These are phyloP conservation scores for Chalciporus chontae DNA, from an alignment of 768 basidiomycete species.

Conservation along the genomic window DNA sequence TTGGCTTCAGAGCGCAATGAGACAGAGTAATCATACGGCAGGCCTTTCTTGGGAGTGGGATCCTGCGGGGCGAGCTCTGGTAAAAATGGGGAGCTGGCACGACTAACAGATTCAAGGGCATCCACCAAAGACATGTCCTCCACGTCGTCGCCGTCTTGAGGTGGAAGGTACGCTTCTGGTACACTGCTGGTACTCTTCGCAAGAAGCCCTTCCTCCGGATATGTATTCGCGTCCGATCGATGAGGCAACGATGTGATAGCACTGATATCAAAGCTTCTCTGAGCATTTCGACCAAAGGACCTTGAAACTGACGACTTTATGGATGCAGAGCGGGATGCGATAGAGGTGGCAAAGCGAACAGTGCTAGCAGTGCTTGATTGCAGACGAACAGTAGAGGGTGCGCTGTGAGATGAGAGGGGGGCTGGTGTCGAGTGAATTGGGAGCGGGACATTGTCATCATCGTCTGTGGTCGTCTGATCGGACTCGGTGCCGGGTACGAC, in stretches of 20 bases:
- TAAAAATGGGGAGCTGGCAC: slow-evolving; percentile 46
- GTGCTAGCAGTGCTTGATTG: slow-evolving; percentile 50
- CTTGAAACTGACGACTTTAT: slow-evolving; percentile 34
- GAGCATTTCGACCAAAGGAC: slow-evolving; percentile 29
- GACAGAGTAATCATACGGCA: slow-evolving; percentile 49
- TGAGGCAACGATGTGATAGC: slow-evolving; percentile 52
- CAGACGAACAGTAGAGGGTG: slow-evolving; percentile 47
- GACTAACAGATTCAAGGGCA: slow-evolving; percentile 54
- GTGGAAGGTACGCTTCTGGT: slow-evolving; percentile 51
- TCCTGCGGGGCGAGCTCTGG: slow-evolving; percentile 33
- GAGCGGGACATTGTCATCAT: slow-evolving; percentile 41
- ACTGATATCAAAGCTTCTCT: slow-evolving; percentile 59
- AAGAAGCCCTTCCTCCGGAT: slow-evolving; percentile 35
- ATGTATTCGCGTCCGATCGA: slow-evolving; percentile 32
- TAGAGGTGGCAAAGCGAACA: slow-evolving; percentile 49
- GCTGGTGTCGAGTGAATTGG: slow-evolving; percentile 71
- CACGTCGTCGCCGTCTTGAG: slow-evolving; percentile 41
- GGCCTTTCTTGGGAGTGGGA: slow-evolving; percentile 46
- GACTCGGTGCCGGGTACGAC: slow-evolving; percentile 36
- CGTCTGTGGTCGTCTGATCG: slow-evolving; percentile 37
- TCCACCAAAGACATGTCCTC: slow-evolving; percentile 52
- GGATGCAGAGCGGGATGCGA: slow-evolving; percentile 41
- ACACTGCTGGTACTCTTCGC: slow-evolving; percentile 48
- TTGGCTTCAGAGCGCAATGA: slow-evolving; percentile 60
- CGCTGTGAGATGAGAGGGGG: slow-evolving; percentile 45